phyloP scores from a whole-genome alignment of 495 filamentous ascomycete genomes.

The Cryomyces minteri region DNA sequence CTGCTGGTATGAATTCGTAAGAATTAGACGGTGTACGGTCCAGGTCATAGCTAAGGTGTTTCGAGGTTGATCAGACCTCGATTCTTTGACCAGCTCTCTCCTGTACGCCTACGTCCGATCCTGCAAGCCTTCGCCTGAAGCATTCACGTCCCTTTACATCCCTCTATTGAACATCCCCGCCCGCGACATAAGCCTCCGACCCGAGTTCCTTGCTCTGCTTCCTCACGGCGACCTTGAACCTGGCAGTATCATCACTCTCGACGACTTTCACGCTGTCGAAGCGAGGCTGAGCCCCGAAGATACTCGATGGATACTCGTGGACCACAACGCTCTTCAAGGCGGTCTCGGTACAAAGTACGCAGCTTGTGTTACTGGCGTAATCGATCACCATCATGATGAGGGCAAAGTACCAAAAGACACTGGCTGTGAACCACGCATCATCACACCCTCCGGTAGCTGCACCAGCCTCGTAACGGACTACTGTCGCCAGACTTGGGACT shows the following conservation, averaged over 20 bases:
- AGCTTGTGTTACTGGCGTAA: constrained; percentile 44
- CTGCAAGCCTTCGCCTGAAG: constrained; percentile 24
- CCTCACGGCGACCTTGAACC: constrained; percentile 19
- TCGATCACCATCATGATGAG: constrained; percentile 91
- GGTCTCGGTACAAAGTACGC: constrained; percentile 24
- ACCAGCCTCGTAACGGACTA: constrained; percentile 54
- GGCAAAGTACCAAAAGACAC: constrained; percentile 25
- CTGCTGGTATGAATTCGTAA: constrained; percentile 32
- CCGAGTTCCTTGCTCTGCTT: constrained; percentile 47
- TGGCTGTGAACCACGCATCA: constrained; percentile 33
- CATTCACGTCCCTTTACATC: constrained; percentile 40
- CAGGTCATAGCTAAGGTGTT: neutral
- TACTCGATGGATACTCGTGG: constrained; percentile 52
- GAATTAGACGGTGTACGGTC: neutral
- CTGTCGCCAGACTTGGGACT: constrained; percentile 37
- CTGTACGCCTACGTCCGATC: constrained; percentile 68
- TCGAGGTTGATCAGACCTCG: constrained; percentile 42
- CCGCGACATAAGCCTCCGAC: constrained; percentile 51
- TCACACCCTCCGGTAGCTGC: constrained; percentile 58
- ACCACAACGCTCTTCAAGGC: constrained; percentile 69
- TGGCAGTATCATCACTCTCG: constrained; percentile 24
- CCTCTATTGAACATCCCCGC: constrained; percentile 54
- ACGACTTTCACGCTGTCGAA: constrained; percentile 20
- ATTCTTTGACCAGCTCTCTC: constrained; percentile 77
- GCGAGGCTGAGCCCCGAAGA: constrained; percentile 15